These are phyloP conservation scores for Xylaria multiplex DNA, from an alignment of 2,329 filamentous ascomycete species.

Conservation along the genomic window DNA sequence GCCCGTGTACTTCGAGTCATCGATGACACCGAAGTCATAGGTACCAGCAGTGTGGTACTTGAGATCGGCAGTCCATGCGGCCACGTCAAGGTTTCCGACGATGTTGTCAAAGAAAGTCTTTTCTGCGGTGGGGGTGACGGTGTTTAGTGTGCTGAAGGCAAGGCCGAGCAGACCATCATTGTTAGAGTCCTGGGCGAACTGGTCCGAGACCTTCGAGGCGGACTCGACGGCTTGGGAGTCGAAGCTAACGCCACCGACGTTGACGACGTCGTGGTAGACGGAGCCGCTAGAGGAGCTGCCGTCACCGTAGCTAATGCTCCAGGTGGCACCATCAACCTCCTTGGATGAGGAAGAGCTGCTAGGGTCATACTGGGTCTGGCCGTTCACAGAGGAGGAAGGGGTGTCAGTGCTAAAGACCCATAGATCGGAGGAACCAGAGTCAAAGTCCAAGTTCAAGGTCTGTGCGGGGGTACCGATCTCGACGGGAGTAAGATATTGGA, in stretches of 20 bases:
- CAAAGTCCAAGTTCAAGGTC: slow-evolving; percentile 50
- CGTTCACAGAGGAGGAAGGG: slow-evolving; percentile 38
- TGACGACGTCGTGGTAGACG: slow-evolving; percentile 50
- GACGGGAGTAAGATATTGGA: slow-evolving; percentile 49
- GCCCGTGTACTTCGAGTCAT: slow-evolving; percentile 48
- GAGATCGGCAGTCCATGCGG: slow-evolving; percentile 50
- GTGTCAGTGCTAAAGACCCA: slow-evolving; percentile 50
- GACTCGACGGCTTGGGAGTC: slow-evolving; percentile 48
- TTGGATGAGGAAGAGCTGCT: slow-evolving; percentile 43
- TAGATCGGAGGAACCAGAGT: slow-evolving; percentile 51
- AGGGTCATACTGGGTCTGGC: slow-evolving; percentile 47
- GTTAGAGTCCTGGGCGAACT: slow-evolving; percentile 48
- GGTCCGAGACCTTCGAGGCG: slow-evolving; percentile 43
- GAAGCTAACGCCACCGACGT: slow-evolving; percentile 47
- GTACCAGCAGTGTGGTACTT: slow-evolving; percentile 49
- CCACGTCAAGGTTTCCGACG: slow-evolving; percentile 40
- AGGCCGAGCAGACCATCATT: slow-evolving; percentile 51
- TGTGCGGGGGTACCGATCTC: slow-evolving; percentile 49
- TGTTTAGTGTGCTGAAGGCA: slow-evolving; percentile 51
- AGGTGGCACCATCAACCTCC: slow-evolving; percentile 43
- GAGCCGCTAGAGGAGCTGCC: slow-evolving; percentile 49
- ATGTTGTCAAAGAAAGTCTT: slow-evolving; percentile 52
- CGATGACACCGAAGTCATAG: slow-evolving; percentile 53
- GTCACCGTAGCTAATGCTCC: slow-evolving; percentile 50
- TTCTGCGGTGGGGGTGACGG: slow-evolving; percentile 43